A percentile compares a stretch with the other conserved stretches of the same genome.
These are phyloP conservation scores for Gomphus bonarii DNA, from an alignment of 1,284 basidiomycete species.

Conservation along the genomic window DNA sequence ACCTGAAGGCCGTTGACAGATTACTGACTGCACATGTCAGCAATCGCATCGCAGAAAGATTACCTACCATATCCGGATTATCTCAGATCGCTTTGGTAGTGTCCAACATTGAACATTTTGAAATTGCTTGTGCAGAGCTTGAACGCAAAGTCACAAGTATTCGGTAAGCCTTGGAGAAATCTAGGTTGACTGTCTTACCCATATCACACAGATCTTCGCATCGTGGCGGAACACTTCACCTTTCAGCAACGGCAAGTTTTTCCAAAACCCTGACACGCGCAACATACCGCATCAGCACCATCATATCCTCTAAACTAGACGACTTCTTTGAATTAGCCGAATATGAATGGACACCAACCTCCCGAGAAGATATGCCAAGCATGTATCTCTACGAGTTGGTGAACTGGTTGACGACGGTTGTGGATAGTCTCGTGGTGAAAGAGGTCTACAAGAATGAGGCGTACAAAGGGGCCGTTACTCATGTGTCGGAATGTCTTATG, in stretches of 20 bases:
- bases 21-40: conserved; percentile 78
- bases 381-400: conserved; percentile 92
- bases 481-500: conserved; percentile 83
- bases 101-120: conserved; percentile 89
- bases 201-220: conserved; percentile 54
- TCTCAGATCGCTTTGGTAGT: conserved; percentile 93
- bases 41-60: conserved; percentile 62
- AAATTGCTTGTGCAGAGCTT: conserved; percentile 77
- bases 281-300: conserved; percentile 66
- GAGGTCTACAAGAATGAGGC: conserved; percentile 80
- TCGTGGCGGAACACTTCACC: conserved; percentile 68
- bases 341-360: conserved; percentile 82
- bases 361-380: conserved; percentile 67
- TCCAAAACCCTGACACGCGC: conserved; percentile 60
- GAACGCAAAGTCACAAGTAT: conserved; percentile 81
- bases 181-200: neutral
- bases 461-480: conserved; percentile 76
- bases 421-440: conserved; percentile 85
- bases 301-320: conserved; percentile 90
- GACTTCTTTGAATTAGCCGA: conserved; percentile 93
- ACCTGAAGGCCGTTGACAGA: conserved; percentile 70
- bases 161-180: conserved; percentile 32
- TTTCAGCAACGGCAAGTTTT: conserved; percentile 64
- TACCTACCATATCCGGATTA: conserved; percentile 71
- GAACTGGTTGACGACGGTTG: conserved; percentile 93